These are phyloP conservation scores for Cystobasidium pallidum DNA, from an alignment of 1,284 basidiomycete species.

Conservation along the genomic window DNA sequence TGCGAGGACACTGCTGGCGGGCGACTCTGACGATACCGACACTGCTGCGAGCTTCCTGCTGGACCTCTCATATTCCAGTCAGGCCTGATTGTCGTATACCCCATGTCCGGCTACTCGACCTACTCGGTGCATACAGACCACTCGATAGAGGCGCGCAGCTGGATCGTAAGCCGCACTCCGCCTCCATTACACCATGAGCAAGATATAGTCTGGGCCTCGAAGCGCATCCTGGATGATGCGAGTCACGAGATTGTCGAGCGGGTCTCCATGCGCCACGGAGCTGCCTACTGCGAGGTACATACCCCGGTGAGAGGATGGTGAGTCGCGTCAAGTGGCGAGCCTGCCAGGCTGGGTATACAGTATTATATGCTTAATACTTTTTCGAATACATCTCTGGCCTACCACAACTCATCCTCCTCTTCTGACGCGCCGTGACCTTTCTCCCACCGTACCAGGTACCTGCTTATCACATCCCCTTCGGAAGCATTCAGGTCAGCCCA, in stretches of 20 bases:
- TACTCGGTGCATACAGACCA: slow-evolving; percentile 9
- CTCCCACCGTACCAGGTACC: slow-evolving; percentile 10
- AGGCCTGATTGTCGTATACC: too few relatives aligned
- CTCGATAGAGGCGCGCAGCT: neutral
- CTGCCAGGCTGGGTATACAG: too few relatives aligned
- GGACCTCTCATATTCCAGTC: too few relatives aligned
- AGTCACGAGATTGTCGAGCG: slow-evolving; percentile 15
- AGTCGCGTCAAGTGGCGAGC: neutral
- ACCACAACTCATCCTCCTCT: too few relatives aligned
- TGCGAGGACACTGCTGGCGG: too few relatives aligned
- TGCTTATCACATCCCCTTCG: slow-evolving; percentile 18
- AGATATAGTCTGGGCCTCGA: slow-evolving; percentile 8
- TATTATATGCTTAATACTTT: neutral
- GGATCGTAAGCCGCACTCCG: neutral
- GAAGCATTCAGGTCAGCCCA: slow-evolving; percentile 9
- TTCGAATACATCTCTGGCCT: neutral
- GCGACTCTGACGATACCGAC: too few relatives aligned
- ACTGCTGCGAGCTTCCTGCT: too few relatives aligned
- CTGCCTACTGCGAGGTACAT: slow-evolving; percentile 3
- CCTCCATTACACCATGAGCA: neutral
- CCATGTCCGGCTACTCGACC: neutral
- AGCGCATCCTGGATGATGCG: neutral
- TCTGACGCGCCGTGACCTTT: too few relatives aligned
- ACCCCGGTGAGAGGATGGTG: slow-evolving; percentile 16
- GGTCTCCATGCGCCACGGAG: neutral